A percentile compares a stretch with the other conserved stretches of the same genome.
phyloP scores from a whole-genome alignment of 768 basidiomycete species.

The Clitopilus hobsonii region DNA sequence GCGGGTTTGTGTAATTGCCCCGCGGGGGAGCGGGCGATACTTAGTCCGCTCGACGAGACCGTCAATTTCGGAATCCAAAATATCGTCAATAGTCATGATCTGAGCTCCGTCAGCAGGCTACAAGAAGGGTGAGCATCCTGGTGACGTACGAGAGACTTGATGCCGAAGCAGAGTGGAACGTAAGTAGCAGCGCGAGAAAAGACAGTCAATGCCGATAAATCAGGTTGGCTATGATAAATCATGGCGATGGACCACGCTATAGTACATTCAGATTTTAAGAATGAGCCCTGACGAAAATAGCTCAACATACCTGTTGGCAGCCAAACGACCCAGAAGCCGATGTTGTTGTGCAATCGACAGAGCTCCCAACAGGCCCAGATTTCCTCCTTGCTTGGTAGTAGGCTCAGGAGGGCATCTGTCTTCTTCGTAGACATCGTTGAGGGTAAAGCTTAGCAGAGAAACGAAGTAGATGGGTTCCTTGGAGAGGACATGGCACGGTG shows the following conservation, averaged over 20 bases:
- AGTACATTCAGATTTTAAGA: background rate
- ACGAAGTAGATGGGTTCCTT: no score
- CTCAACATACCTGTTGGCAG: constrained; percentile 19
- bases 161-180: constrained; percentile 23
- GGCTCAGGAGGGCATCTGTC: background rate
- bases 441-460: no score
- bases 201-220: constrained; percentile 12
- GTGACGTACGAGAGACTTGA: constrained; percentile 22
- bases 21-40: constrained; percentile 20
- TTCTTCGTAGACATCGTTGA: background rate
- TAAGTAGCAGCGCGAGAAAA: constrained; percentile 17
- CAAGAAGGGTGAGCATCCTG: background rate
- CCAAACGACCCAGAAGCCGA: constrained; percentile 27
- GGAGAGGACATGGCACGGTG: no score
- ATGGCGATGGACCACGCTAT: constrained; percentile 27
- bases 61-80: constrained; percentile 24
- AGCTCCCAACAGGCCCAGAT: constrained; percentile 25
- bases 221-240: constrained; percentile 21
- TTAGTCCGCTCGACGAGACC: constrained; percentile 22
- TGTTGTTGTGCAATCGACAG: constrained; percentile 26
- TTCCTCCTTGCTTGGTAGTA: constrained; percentile 11
- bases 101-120: constrained; percentile 2
- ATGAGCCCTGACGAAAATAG: background rate
- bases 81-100: constrained; percentile 29
- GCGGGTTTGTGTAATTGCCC: constrained; percentile 19